Evolutionary conservation across 345 rosid genomes (phyloP), one percentile per base, ranked within the genome.

Genomic region (Chamaenerion angustifolium): DNA sequence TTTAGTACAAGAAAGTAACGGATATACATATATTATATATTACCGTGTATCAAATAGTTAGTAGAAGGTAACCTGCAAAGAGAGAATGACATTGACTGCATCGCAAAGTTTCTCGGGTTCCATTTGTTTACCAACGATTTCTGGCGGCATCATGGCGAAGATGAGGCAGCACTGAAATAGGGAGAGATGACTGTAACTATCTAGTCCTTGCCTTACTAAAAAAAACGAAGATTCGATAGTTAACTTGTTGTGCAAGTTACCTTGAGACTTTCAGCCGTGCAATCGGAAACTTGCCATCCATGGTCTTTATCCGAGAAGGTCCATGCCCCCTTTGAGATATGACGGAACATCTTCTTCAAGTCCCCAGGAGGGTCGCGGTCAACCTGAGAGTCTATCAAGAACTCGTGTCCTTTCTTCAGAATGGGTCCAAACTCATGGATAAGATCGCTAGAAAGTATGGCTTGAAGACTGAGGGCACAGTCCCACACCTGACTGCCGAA

Each of bases 401-500:
- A 86, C 48, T 81, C 83, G 55, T 83, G 84, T 45, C 86, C 95
- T 65, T 55, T 85, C 62, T 55, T 69, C 10, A 90, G 73, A 41
- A 76, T 71, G 0, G 79, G 68, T 42, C 76, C 76, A 31, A 75
- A 59, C 64, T 83, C 97, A 2, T 71, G 62, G 0, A 43, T 54
- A 27, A 86, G 70, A 54, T 79, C 68, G 50, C 71, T 56, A n/a
- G 94, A 75, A 51, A 90, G 57, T 62, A 90, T 54, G 16, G 94
- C 95, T 67, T 86, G 95, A 55, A 86, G 58, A 0, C 92, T 78
- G 45, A 83, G 74, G 43, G 69, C 78, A 1, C 92, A 60, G 55
- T 90, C 94, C 95, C 95, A 90, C 17, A 60, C 55, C 55, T 85
- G 98, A 56, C 94, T 83, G 40, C 92, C 94, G 40, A 83, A 79